Base-by-base conservation (phyloP, 106 monocot species). In the Dactylorhiza incarnata region DNA sequence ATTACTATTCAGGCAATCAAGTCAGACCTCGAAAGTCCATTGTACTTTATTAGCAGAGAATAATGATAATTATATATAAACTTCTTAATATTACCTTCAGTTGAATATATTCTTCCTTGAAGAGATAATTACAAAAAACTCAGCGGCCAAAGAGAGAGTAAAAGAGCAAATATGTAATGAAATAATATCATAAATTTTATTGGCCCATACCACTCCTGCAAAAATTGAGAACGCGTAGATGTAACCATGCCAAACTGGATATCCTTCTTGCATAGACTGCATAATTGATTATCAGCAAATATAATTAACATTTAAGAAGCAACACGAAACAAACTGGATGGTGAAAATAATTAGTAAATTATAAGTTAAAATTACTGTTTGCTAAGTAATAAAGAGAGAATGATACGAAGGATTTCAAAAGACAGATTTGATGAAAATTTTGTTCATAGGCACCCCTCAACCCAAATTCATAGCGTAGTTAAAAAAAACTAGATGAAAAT, bases 231-330 rank as follows among this genome's bases (percentile, higher is more conserved):
- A 94, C 20, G 97, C 89, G 82, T 94, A 99, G 19, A 99, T 79
- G 79, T 99, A 94, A 47, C 97, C 97, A 72, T 75, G 84, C 97
- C 97, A 99, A 23, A 87, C 82, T 81, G 97, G 97, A 78, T 94
- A 87, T 9, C 86, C 91, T 79, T 87, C 74, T 94, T 99, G 97
- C 97, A 99, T 99, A 76, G 94, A 89, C 97, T 99, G 87, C 80
- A 86, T 9, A 78, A 61, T 20, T 47, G 2, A 76, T 20, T 22
- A 75, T 11, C 11, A 84, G 49, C 23, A 62, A 24, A 14, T 53
- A 65, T 22, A 72, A 72, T 3, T 10, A 48, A 48, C 49, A 49
- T 22, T 48, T 48, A 4, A 69, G 45, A 69, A 66, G 13, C 44
- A 16, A 17, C 45, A 37, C 16, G 43, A 46, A 69, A 69, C 45